Percentiles rank a stretch among this genome's conserved stretches.
Evolutionary conservation across 2,329 filamentous ascomycete genomes (phyloP).

Genomic region (Trichoderma gracile): DNA sequence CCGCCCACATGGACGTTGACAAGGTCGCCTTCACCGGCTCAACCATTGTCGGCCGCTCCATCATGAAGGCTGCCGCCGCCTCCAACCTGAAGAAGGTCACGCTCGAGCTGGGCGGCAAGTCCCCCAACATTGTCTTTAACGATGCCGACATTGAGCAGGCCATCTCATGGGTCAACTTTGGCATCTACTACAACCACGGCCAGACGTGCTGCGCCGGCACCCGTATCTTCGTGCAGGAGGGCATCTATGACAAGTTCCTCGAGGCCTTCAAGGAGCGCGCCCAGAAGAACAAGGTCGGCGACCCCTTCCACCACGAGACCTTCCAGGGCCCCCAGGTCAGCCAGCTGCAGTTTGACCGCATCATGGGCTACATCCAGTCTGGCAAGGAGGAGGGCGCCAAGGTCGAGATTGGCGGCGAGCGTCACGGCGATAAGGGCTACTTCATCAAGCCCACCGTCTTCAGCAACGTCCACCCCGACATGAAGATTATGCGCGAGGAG

Average conservation of each 20-base stretch:
- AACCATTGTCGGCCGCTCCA: conserved; percentile 69
- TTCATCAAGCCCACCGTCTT: conserved; percentile 94
- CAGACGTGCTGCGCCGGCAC: conserved; percentile 74
- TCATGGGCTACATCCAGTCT: conserved; percentile 78
- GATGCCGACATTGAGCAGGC: conserved; percentile 76
- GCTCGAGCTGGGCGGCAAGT: conserved; percentile 78
- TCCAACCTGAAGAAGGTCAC: conserved; percentile 84
- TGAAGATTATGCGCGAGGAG: conserved; percentile 92
- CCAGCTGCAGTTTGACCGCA: conserved; percentile 82
- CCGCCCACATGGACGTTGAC: conserved; percentile 76
- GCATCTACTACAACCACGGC: conserved; percentile 66
- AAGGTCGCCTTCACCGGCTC: conserved; percentile 84
- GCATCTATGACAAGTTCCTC: conserved; percentile 85
- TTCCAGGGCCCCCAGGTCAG: conserved; percentile 90
- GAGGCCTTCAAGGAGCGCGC: conserved; percentile 77
- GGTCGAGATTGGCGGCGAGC: conserved; percentile 56
- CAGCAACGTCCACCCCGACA: conserved; percentile 74
- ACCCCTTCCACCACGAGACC: conserved; percentile 75
- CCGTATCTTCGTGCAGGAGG: conserved; percentile 82
- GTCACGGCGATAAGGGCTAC: conserved; percentile 75
- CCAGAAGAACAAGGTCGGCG: conserved; percentile 72
- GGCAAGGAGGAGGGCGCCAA: conserved; percentile 61
- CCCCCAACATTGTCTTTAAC: conserved; percentile 76
- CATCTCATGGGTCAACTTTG: conserved; percentile 75
- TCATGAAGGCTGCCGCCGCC: conserved; percentile 77